Evolutionary conservation across 345 rosid species (phyloP), one percentile per base, ranked within the genome.

Genomic region (Bruguiera gymnorhiza): DNA sequence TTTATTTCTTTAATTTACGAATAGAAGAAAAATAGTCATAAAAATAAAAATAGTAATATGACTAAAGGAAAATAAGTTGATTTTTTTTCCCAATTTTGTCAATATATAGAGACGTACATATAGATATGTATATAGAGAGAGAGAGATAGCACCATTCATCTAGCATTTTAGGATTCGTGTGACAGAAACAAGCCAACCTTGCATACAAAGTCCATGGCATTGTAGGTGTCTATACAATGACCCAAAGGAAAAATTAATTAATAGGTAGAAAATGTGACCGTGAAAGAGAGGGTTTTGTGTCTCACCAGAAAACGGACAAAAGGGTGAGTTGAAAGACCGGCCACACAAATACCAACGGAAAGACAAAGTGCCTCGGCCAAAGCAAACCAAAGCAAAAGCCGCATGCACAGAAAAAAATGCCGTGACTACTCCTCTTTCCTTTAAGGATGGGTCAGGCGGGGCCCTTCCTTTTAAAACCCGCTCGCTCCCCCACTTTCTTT

Each of bases 261-360:
- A 67, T 19, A 19, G 54, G 53, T 34, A 69, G 66, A 26, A 23
- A 70, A 70, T 62, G 54, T 51, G 65, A 73, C 69, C 58, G 65
- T 70, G 80, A 71, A 61, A 71, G 72, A n/a, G 84, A 75, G 72
- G 29, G 59, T 23, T 70, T 20, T 54, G 73, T 69, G 71, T 65
- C 63, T 68, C 62, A 65, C 68, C 70, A 73, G 79, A 71, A 76
- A 70, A 74, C 54, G 37, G 63, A 71, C 79, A 86, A 78, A 73
- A 73, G 63, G 74, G 84, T 73, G 79, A 80, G 90, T 79, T 79
- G 90, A 86, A 84, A 86, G 68, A 82, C 80, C 83, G 84, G 86
- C 88, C 86, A 73, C 73, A 67, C 53, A 65, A 60, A 58, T 23
- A 23, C 50, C 59, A 39, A 31, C 39, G 56, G 63, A 70, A 9